phyloP scores from a whole-genome alignment of 2,329 filamentous ascomycete genomes.

The Claviceps purpurea region DNA sequence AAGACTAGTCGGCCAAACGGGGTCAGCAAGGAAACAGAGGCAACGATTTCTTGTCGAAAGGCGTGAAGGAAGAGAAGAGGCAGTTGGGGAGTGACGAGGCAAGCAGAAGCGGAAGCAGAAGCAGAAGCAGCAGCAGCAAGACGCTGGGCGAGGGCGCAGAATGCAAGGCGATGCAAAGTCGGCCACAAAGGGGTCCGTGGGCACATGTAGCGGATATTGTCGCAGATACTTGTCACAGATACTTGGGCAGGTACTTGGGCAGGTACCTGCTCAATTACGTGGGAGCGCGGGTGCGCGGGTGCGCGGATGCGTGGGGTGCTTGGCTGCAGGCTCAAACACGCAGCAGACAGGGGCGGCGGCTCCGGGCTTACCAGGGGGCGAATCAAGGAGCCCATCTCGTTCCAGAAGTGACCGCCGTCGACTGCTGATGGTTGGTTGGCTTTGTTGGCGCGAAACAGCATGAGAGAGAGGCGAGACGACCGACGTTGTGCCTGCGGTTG shows the following conservation, averaged over 20 bases:
- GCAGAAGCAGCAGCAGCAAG: too few species aligned
- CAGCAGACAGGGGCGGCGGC: conserved; percentile 6
- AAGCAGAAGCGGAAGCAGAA: background rate
- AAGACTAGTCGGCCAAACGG: background rate
- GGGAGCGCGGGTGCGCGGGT: background rate
- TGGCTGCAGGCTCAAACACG: conserved; percentile 2
- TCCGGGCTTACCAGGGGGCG: conserved; percentile 2
- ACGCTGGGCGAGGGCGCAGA: conserved; percentile 2
- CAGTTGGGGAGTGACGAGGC: background rate
- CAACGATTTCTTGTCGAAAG: background rate
- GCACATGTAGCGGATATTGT: background rate
- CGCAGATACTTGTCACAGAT: too few species aligned
- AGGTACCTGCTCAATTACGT: background rate
- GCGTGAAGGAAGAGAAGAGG: background rate
- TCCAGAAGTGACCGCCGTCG: conserved; percentile 3
- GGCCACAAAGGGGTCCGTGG: conserved; percentile 2
- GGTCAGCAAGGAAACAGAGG: background rate
- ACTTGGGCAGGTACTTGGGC: background rate
- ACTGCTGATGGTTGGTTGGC: background rate
- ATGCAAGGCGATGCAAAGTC: conserved; percentile 6
- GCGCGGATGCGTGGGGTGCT: background rate
- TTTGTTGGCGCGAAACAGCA: conserved; percentile 3
- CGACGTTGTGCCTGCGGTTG: background rate
- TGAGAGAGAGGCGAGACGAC: background rate
- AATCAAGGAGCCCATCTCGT: conserved; percentile 3